phyloP scores from a whole-genome alignment of 208 protist genomes.

The Chromosphaera perkinsii region DNA sequence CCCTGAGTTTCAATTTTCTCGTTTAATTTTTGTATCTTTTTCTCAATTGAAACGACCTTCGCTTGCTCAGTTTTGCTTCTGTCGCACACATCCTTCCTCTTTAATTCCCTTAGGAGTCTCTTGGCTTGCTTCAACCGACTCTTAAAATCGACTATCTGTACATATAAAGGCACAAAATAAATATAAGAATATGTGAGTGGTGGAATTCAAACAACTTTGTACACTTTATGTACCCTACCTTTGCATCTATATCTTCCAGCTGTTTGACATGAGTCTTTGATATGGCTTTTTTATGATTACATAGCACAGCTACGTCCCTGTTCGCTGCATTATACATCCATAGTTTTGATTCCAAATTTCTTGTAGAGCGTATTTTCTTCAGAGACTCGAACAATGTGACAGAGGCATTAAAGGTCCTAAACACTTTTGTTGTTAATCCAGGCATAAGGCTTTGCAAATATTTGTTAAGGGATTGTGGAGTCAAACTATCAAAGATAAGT shows the following conservation, averaged over 20 bases:
- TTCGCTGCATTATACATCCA: conserved; percentile 95
- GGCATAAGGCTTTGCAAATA: conserved; percentile 92
- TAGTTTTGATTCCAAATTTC: conserved; percentile 64
- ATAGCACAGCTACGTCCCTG: conserved; percentile 94
- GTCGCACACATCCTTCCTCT: too few relatives aligned
- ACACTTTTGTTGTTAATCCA: conserved; percentile 94
- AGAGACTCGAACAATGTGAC: conserved; percentile 91
- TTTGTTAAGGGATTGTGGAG: conserved; percentile 75
- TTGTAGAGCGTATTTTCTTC: conserved; percentile 55
- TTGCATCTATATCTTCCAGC: conserved; percentile 69
- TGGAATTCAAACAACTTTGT: too few relatives aligned
- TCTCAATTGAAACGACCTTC: conserved; percentile 66
- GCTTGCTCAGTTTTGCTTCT: too few relatives aligned
- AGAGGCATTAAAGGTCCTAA: conserved; percentile 99
- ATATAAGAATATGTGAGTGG: too few relatives aligned
- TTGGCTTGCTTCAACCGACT: too few relatives aligned
- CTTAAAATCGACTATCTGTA: too few relatives aligned
- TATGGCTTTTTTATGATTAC: conserved; percentile 90
- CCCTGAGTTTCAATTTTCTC: conserved; percentile 25
- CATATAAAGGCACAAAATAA: too few relatives aligned
- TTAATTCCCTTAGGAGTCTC: conserved; percentile 56
- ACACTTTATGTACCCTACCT: conserved; percentile 32
- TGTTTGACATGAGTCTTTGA: conserved; percentile 63
- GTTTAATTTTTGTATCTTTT: conserved; percentile 56
- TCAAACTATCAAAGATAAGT: conserved; percentile 86